phyloP scores from a whole-genome alignment of 2,329 filamentous ascomycete species.

The Mycosphaerelloides madeirae region DNA sequence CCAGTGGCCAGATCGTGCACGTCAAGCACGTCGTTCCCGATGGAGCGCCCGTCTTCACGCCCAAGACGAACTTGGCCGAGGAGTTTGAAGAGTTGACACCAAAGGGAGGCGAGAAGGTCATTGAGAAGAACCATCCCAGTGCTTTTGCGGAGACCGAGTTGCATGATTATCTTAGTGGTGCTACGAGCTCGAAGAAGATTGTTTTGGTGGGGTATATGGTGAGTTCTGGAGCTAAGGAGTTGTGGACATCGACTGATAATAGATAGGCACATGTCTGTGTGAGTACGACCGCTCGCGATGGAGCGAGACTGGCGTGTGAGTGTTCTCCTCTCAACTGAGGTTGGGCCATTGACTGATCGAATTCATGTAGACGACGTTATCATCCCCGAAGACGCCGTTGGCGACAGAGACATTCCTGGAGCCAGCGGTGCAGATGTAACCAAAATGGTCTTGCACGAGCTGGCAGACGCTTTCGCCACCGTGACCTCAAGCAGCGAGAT shows the following conservation, averaged over 20 bases:
- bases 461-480: conserved; percentile 61
- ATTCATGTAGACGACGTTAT: conserved; percentile 49
- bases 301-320: conserved; percentile 51
- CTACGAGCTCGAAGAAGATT: conserved; percentile 52
- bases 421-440: conserved; percentile 52
- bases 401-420: conserved; percentile 63
- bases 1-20: conserved; percentile 55
- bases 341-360: too few species aligned
- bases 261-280: conserved; percentile 60
- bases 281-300: conserved; percentile 59
- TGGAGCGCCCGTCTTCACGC: conserved; percentile 63
- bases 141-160: conserved; percentile 59
- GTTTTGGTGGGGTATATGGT: conserved; percentile 59
- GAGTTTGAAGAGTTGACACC: conserved; percentile 59
- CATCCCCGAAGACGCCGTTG: conserved; percentile 58
- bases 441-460: conserved; percentile 52
- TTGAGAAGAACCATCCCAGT: conserved; percentile 56
- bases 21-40: conserved; percentile 56
- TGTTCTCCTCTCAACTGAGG: too few species aligned
- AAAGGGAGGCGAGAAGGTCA: conserved; percentile 50
- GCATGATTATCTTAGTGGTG: conserved; percentile 49
- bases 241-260: not conserved
- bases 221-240: conserved; percentile 2
- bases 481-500: conserved; percentile 51
- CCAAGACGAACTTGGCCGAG: conserved; percentile 54